These are phyloP conservation scores for Dipodascus geniculatus DNA, from an alignment of 805 yeast species.

Conservation along the genomic window DNA sequence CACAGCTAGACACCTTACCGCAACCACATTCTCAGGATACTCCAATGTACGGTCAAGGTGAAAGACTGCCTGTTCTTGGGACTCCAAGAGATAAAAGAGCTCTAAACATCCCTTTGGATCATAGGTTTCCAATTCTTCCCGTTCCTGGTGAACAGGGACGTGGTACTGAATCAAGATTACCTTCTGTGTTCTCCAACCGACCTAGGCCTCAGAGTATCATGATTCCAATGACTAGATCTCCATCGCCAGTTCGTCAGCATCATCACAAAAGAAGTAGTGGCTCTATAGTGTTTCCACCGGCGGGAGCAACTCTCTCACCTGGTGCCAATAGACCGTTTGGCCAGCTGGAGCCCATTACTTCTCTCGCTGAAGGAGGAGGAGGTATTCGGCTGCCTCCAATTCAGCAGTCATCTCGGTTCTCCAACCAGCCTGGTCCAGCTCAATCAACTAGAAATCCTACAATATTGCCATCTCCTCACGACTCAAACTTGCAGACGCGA, in stretches of 20 bases:
- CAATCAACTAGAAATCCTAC: background rate
- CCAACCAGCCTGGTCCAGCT: background rate
- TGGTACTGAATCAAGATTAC: conserved; percentile 1
- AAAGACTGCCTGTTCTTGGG: background rate
- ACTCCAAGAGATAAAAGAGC: background rate
- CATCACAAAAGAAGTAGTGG: background rate
- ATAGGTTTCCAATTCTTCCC: background rate
- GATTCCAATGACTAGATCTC: background rate
- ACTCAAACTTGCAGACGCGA: background rate
- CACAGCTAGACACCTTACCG: background rate
- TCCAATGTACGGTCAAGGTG: background rate
- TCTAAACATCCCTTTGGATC: background rate
- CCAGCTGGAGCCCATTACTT: background rate
- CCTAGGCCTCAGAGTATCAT: background rate
- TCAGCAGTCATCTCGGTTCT: background rate
- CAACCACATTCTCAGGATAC: background rate
- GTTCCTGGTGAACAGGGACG: background rate
- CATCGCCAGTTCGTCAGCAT: background rate
- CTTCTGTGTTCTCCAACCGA: background rate
- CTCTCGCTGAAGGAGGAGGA: background rate
- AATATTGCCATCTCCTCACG: background rate
- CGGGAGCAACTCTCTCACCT: background rate
- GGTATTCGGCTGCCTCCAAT: background rate
- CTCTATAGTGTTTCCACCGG: background rate
- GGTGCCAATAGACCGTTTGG: background rate